Conservation (phyloP, 495 filamentous ascomycete species). For the Neurospora sp. region DNA sequence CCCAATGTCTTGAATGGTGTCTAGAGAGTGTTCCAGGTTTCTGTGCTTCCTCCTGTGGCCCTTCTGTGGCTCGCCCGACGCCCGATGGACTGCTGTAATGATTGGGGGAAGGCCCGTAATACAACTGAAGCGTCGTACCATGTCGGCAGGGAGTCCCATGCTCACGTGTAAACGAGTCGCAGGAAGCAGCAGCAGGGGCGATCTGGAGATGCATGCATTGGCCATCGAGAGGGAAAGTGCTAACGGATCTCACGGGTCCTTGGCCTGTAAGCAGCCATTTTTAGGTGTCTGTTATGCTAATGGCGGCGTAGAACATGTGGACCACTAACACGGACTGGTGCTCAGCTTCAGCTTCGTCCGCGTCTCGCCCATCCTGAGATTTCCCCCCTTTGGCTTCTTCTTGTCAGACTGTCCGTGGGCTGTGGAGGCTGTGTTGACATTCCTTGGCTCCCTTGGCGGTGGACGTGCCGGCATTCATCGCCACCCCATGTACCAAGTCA, state of each 20-base stretch:
- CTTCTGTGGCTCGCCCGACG: too few relatives aligned
- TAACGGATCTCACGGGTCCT: neutral
- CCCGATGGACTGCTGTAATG: neutral
- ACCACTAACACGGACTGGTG: neutral
- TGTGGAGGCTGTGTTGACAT: neutral
- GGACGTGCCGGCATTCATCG: neutral
- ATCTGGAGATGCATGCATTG: neutral
- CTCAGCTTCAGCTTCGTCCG: neutral
- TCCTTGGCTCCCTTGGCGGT: neutral
- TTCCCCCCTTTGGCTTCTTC: neutral
- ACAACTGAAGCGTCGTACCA: neutral
- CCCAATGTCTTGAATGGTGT: neutral
- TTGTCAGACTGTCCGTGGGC: neutral
- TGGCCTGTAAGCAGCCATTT: neutral
- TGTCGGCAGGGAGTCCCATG: neutral
- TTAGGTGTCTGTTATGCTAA: neutral
- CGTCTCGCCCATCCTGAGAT: neutral
- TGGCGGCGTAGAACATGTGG: neutral
- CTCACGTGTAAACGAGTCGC: neutral
- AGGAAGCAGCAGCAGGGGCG: neutral
- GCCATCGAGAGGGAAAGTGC: neutral
- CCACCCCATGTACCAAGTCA: neutral
- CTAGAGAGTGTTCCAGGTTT: neutral
- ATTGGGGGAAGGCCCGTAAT: neutral
- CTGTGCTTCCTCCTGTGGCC: neutral